Evolutionary conservation across 1,284 basidiomycete species (phyloP).

Genomic region (Moesziomyces antarcticus): DNA sequence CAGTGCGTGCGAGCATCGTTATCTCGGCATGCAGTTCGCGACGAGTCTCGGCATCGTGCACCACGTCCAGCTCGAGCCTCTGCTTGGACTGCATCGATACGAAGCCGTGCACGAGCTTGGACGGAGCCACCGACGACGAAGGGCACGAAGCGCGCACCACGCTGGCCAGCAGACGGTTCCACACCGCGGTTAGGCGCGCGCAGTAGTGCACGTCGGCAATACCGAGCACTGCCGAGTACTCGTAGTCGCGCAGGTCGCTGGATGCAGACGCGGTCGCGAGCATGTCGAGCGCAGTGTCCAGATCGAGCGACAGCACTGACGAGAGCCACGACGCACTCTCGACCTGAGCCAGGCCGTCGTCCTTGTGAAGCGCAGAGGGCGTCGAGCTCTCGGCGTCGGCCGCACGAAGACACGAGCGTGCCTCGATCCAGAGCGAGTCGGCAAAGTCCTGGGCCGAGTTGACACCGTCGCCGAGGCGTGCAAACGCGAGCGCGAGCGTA

Average conservation of each 20-base stretch:
- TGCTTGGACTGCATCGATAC: slow-evolving; percentile 30
- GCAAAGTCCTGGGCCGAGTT: slow-evolving; percentile 35
- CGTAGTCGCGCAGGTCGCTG: slow-evolving; percentile 6
- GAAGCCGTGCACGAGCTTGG: slow-evolving; percentile 15
- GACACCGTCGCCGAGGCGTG: slow-evolving; percentile 43
- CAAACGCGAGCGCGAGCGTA: slow-evolving; percentile 49
- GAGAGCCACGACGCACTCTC: slow-evolving; percentile 50
- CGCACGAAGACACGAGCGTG: slow-evolving; percentile 21
- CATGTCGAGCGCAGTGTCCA: slow-evolving; percentile 43
- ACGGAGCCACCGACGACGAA: slow-evolving; percentile 8
- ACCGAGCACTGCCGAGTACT: slow-evolving; percentile 46
- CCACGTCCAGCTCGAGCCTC: slow-evolving; percentile 42
- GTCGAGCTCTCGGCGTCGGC: slow-evolving; percentile 1
- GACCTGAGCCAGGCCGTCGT: slow-evolving; percentile 10
- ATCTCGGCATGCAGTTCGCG: slow-evolving; percentile 44
- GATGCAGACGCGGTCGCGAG: slow-evolving; percentile 23
- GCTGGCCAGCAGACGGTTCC: slow-evolving; percentile 52
- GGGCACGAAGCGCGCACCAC: slow-evolving; percentile 52
- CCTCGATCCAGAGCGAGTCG: slow-evolving; percentile 40
- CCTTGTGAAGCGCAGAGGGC: slow-evolving; percentile 20
- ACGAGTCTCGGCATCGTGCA: slow-evolving; percentile 28
- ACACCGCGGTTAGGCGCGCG: slow-evolving; percentile 47
- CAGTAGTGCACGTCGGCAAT: slow-evolving; percentile 56
- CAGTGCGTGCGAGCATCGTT: slow-evolving; percentile 37
- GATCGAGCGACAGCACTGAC: slow-evolving; percentile 46